Percentiles rank a stretch among this genome's conserved stretches.
Evolutionary conservation across 2,329 filamentous ascomycete species (phyloP).

Genomic region (Kalaharituber pfeilii): DNA sequence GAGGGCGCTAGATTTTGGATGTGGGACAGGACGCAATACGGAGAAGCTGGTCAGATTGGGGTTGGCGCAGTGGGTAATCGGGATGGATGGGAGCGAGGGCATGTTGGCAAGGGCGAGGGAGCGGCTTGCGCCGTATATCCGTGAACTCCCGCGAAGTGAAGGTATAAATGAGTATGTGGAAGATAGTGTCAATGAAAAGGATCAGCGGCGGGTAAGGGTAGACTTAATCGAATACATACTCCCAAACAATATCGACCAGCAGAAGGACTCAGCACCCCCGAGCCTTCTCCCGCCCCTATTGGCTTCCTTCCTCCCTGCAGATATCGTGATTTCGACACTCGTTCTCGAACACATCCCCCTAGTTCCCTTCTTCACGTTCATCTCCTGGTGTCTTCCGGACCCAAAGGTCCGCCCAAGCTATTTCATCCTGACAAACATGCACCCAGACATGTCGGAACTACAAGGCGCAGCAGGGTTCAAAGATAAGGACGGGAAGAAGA

Average conservation of each 20-base stretch:
- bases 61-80: neutral
- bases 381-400: neutral
- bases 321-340: neutral
- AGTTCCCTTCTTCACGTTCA: neutral
- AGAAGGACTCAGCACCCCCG: too few species aligned
- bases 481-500: conserved; percentile 4
- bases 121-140: too few species aligned
- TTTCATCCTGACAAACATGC: conserved; percentile 23
- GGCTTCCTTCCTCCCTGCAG: too few species aligned
- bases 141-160: too few species aligned
- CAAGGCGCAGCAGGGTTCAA: conserved; percentile 31
- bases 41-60: neutral
- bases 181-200: too few species aligned
- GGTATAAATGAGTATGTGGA: too few species aligned
- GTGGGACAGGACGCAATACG: neutral
- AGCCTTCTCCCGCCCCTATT: too few species aligned
- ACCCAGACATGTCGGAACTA: conserved; percentile 31
- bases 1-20: neutral
- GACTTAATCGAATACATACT: too few species aligned
- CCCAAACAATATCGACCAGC: too few species aligned
- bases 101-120: too few species aligned
- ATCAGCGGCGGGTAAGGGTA: too few species aligned
- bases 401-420: conserved; percentile 43
- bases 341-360: neutral
- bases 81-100: neutral